Evolutionary conservation across 345 rosid genomes (phyloP).

Genomic region (Gossypium anomalum): DNA sequence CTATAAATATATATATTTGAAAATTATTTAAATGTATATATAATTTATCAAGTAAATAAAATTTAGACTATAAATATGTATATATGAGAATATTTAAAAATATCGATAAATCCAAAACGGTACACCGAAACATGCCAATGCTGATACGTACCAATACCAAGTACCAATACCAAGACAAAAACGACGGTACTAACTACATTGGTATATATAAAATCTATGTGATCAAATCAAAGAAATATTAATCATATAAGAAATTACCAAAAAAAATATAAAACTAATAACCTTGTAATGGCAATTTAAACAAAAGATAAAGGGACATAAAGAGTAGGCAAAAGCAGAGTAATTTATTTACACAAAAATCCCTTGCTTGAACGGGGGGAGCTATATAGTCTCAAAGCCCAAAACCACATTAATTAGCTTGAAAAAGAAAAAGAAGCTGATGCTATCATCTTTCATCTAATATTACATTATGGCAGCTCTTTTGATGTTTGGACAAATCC

Average conservation of each 20-base stretch:
- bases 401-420: neutral
- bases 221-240: neutral
- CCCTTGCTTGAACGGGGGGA: neutral
- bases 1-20: no score
- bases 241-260: neutral
- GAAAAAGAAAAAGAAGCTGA: neutral
- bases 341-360: neutral
- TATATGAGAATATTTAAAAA: no score
- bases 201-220: no score
- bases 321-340: neutral
- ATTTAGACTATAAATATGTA: no score
- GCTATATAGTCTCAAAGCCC: neutral
- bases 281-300: neutral
- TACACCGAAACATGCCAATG: no score
- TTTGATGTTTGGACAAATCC: neutral
- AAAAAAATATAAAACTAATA: neutral
- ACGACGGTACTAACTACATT: accelerated
- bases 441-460: neutral
- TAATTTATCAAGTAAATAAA: no score
- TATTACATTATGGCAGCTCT: neutral
- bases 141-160: no score
- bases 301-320: neutral
- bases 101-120: no score
- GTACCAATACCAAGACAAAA: no score
- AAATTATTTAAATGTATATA: no score